Evolutionary conservation across 352 stramenopile genomes (phyloP), one percentile per base, ranked within the genome.

Genomic region (Globisporangium megalacanthum): DNA sequence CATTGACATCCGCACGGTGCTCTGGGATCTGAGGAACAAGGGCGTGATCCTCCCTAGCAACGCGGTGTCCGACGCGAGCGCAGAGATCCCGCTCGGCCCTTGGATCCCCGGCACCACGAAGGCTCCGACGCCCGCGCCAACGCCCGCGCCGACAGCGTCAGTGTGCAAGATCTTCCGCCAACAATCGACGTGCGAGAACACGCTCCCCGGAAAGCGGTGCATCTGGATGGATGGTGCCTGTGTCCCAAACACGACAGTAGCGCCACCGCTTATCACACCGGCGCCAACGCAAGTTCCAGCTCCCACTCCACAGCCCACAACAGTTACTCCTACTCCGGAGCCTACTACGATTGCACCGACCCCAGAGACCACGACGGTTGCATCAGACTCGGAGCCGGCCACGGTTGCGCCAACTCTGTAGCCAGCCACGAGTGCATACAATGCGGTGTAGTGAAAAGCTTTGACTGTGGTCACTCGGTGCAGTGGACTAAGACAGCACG

Each of bases 1-100:
- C 20, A 54, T 74, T 13, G 68, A 76, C 65, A 62, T 78, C 13
- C 72, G 67, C 31, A 60, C 57, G 2, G 33, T 81, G 10, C 61
- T 80, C 50, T 60, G 55, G 49, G 63, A 78, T 29, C 41, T 81
- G 46, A 48, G 54, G 36, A 20, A 42, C 37, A 62, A 75, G 37
- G 65, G 56, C 10, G 49, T 77, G 11, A 41, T 72, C 6, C 37
- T 62, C 9, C 66, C 72, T 0, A 22, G 45, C 0, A 62, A 66
- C 31, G 63, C 66, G 11, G 37, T 78, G 5, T 66, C 71, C 19
- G 60, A 75, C 36, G 41, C 61, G 5, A 54, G 19, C 0, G 54
- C 54, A 1, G 48, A 69, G 35, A 15, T 77, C 15, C 52, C 60
- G 13, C 44, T 46, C 11, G 68, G 68, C 10, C 56, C 58, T 41